phyloP scores from a whole-genome alignment of 257 asterid species.

The Penstemon eatonii region DNA sequence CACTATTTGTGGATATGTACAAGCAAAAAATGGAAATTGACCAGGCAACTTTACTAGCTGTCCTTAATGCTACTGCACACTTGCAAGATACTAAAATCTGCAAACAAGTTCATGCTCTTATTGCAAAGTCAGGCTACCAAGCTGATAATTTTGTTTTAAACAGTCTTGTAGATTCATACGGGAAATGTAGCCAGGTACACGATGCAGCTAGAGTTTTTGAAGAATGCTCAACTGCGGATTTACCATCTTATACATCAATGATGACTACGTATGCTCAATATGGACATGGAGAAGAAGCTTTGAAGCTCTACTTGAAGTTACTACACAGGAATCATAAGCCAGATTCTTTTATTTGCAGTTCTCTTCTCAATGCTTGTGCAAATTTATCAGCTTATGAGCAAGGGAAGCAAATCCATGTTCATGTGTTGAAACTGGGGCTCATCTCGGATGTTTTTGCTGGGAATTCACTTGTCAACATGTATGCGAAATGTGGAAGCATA shows the following conservation, averaged over 20 bases:
- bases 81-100: slow-evolving; percentile 39
- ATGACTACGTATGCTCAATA: slow-evolving; percentile 64
- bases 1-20: slow-evolving; percentile 51
- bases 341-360: slow-evolving; percentile 73
- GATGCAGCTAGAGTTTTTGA: slow-evolving; percentile 65
- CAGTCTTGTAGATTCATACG: slow-evolving; percentile 61
- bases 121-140: slow-evolving; percentile 61
- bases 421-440: slow-evolving; percentile 61
- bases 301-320: slow-evolving; percentile 60
- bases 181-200: slow-evolving; percentile 47
- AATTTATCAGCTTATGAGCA: slow-evolving; percentile 74
- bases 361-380: slow-evolving; percentile 77
- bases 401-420: slow-evolving; percentile 79
- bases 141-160: slow-evolving; percentile 55
- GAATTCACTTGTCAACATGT: slow-evolving; percentile 83
- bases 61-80: slow-evolving; percentile 57
- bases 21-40: slow-evolving; percentile 43
- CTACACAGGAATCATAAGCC: slow-evolving; percentile 49
- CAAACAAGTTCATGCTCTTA: slow-evolving; percentile 57
- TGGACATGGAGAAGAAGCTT: slow-evolving; percentile 72
- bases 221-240: slow-evolving; percentile 58
- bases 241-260: slow-evolving; percentile 70
- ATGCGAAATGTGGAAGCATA: slow-evolving; percentile 79
- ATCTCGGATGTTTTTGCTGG: slow-evolving; percentile 65
- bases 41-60: slow-evolving; percentile 60